phyloP scores from a whole-genome alignment of 257 asterid species.

The Fraxinus anomala region DNA sequence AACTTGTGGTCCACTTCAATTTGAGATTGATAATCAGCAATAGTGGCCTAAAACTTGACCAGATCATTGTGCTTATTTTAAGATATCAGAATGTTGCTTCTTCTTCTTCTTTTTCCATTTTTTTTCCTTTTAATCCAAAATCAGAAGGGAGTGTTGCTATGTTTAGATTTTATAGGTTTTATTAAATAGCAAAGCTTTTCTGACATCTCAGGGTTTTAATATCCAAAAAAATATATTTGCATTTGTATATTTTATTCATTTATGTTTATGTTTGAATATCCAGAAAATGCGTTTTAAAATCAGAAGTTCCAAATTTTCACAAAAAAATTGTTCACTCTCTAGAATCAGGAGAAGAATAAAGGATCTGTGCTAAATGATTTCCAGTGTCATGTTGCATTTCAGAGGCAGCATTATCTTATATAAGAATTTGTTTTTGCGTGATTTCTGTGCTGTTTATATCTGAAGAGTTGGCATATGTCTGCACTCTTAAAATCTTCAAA shows the following conservation, averaged over 20 bases:
- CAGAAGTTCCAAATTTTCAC: neutral
- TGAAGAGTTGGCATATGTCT: neutral
- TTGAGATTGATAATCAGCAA: neutral
- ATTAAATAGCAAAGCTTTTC: neutral
- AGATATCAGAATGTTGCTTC: neutral
- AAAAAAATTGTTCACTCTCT: neutral
- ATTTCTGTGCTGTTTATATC: neutral
- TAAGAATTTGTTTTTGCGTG: neutral
- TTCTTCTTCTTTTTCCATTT: too few relatives aligned
- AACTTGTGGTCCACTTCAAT: slow-evolving; percentile 20
- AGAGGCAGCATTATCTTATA: neutral
- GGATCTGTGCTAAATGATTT: neutral
- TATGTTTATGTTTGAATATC: neutral
- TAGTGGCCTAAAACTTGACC: neutral
- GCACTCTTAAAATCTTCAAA: neutral
- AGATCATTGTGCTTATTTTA: slow-evolving; percentile 3
- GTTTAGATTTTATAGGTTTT: slow-evolving; percentile 9
- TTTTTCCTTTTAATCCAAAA: neutral
- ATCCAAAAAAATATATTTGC: neutral
- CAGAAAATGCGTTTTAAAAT: neutral
- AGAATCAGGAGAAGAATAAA: neutral
- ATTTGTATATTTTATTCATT: neutral
- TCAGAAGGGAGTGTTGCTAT: neutral
- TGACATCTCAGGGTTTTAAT: slow-evolving; percentile 1
- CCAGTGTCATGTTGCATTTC: neutral